Evolutionary conservation across 495 filamentous ascomycete species (phyloP).

Genomic region (Poronia punctata): DNA sequence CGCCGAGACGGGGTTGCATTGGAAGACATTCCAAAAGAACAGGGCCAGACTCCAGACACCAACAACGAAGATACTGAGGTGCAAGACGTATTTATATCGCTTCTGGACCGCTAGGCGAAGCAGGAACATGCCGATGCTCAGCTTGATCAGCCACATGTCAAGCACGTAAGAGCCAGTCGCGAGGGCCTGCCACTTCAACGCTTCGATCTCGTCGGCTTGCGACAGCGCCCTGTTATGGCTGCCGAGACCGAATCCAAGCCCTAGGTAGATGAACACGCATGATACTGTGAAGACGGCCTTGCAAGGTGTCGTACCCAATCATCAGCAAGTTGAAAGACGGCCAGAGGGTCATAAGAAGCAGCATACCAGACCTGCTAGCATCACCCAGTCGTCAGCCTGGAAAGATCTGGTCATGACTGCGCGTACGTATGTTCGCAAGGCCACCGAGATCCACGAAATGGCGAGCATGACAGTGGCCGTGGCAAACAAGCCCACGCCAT

Average conservation of each 20-base stretch:
- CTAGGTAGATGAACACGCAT: slow-evolving; percentile 25
- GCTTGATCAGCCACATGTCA: slow-evolving; percentile 41
- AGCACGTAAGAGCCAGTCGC: slow-evolving; percentile 31
- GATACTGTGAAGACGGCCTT: slow-evolving; percentile 30
- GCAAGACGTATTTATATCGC: slow-evolving; percentile 30
- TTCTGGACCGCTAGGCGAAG: slow-evolving; percentile 29
- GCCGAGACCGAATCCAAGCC: slow-evolving; percentile 28
- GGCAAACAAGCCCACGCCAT: slow-evolving; percentile 28
- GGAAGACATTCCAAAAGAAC: slow-evolving; percentile 37
- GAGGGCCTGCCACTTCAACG: slow-evolving; percentile 31
- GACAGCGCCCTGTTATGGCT: slow-evolving; percentile 29
- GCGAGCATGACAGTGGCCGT: slow-evolving; percentile 22
- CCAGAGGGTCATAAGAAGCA: neutral
- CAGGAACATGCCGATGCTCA: slow-evolving; percentile 38
- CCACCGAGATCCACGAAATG: slow-evolving; percentile 28
- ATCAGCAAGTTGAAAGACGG: neutral
- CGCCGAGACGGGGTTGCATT: slow-evolving; percentile 27
- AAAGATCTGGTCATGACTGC: slow-evolving; percentile 31
- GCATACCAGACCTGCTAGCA: slow-evolving; percentile 32
- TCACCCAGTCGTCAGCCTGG: slow-evolving; percentile 36
- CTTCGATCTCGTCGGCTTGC: slow-evolving; percentile 26
- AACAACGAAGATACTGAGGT: slow-evolving; percentile 27
- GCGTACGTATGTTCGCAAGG: slow-evolving; percentile 30
- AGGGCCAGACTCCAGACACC: slow-evolving; percentile 29
- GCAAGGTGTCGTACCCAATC: neutral